Evolutionary conservation across 2,329 filamentous ascomycete species (phyloP), one percentile per base, ranked within the genome.

Genomic region (Aspergillus brunneoviolaceus): DNA sequence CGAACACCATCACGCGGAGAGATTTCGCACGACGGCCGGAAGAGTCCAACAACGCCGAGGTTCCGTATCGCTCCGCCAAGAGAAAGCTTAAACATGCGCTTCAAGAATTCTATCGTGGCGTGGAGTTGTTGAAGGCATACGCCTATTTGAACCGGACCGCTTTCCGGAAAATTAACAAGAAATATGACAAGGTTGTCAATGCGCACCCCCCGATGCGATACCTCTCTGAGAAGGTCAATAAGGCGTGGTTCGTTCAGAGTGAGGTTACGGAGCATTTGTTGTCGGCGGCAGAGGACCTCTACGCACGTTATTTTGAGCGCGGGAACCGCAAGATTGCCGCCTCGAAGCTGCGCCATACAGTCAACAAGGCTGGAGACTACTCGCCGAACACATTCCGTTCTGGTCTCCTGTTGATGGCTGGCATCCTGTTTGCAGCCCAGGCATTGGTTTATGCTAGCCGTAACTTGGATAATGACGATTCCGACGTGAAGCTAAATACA

Each of bases 121-220:
- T 99, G 14, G 95, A 99, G 73, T 80, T 98, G 50, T 83, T 99
- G 60, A 98, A 97, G 77, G 90, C 91, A 0, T 99, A 96, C 69
- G 89, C 92, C 1, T 79, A 96, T 23, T 82, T 97, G 14, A 99
- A 99, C 74, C 86, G 92, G 52, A 96, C 92, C 0, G 95, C 92
- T 0, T 98, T 98, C 71, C 88, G 93, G 33, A 99, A 99, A 76
- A 92, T 99, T 72, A 97, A 96, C 78, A 99, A 99, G 76, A 99
- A 99, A 77, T 98, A 96, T 73, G 93, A 98, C 81, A 99, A 98
- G 78, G 87, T 89, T 2, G 87, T 92, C 59, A 86, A 92, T 67
- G 89, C 92, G 47, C 85, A 89, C 11, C 91, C 91, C 0, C 84
- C 89, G 0, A 84, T 90, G 71, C 85, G 89, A 29, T 98, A 94